These are phyloP conservation scores for Pichia sp. DNA, from an alignment of 1,139 yeast genomes.

Conservation along the genomic window DNA sequence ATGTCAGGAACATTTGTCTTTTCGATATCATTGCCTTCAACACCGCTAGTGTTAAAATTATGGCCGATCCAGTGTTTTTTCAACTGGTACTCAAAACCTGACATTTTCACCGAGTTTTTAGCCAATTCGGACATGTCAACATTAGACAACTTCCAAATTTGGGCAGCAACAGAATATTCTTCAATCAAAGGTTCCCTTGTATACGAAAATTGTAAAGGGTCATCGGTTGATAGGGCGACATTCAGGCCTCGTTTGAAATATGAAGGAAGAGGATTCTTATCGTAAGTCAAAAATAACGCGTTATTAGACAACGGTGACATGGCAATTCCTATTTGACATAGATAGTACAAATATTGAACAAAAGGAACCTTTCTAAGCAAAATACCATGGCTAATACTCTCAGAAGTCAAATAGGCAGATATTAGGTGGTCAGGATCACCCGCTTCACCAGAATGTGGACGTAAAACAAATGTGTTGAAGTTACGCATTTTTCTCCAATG, in stretches of 20 bases:
- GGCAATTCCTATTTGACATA: conserved; percentile 96
- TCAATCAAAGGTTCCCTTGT: conserved; percentile 97
- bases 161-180: conserved; percentile 97
- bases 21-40: conserved; percentile 77
- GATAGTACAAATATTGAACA: conserved; percentile 84
- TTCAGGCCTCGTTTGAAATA: conserved; percentile 91
- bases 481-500: conserved; percentile 71
- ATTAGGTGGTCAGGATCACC: conserved; percentile 98
- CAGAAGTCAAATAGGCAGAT: conserved; percentile 82
- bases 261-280: conserved; percentile 84
- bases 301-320: conserved; percentile 98
- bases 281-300: conserved; percentile 91
- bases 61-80: conserved; percentile 93
- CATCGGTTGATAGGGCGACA: conserved; percentile 89
- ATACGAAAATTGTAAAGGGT: conserved; percentile 90
- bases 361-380: conserved; percentile 87
- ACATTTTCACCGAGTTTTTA: conserved; percentile 76
- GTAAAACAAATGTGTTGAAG: conserved; percentile 80
- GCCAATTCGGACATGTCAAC: conserved; percentile 96
- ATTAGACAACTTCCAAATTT: conserved; percentile 85
- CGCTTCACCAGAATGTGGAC: conserved; percentile 99
- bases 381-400: conserved; percentile 94
- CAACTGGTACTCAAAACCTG: conserved; percentile 84
- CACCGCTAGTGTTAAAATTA: conserved; percentile 56
- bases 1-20: conserved; percentile 94